Base-by-base conservation (phyloP, 192 early-diverging fungal species). In the Coemansia sp. region DNA sequence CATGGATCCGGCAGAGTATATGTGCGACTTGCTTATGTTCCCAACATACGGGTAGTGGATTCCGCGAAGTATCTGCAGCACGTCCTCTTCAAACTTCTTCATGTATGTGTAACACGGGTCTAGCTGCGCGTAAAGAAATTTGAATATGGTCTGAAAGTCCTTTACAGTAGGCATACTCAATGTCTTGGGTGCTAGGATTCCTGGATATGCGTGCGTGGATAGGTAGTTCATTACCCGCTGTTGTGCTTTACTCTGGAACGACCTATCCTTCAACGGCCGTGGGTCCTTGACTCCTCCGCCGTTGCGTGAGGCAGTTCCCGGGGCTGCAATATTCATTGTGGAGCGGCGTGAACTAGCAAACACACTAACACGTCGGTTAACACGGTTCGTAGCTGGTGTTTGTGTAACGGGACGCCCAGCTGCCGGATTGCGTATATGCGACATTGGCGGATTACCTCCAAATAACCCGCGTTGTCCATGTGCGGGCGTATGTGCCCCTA, bases 131-230 rank as follows among this genome's bases (percentile, higher is more conserved):
- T 91, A 91, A 5, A 92, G 75, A 63, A 90, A 92, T 56, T 80
- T 87, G 80, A 93, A 92, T 23, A 92, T 91, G 27, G 64, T 72
- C 57, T 85, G 78, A 76, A 89, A 93, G 55, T 91, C 91, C 72
- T 91, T 92, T 32, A 65, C 75, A 17, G 85, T 85, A n/a, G 90
- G 90, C 14, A 81, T 77, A 25, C 74, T 57, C 29, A 93, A 70
- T 3, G 74, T 80, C 56, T 88, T 91, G n/a, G 80, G 68, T 7
- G 82, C 74, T 46, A 92, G 59, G 53, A 76, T 32, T 2, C 85
- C 79, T 8, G 84, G 80, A 73, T 87, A 93, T n/a, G 86, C 88
- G 42, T 76, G 72, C 14, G 87, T 57, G 7, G 86, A 83, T 39
- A 93, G 84, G 67, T 84, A 91, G 27, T 81, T 72, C 74, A 89